Evolutionary conservation across 345 rosid genomes (phyloP).

Genomic region (Eucalyptus microcorys): DNA sequence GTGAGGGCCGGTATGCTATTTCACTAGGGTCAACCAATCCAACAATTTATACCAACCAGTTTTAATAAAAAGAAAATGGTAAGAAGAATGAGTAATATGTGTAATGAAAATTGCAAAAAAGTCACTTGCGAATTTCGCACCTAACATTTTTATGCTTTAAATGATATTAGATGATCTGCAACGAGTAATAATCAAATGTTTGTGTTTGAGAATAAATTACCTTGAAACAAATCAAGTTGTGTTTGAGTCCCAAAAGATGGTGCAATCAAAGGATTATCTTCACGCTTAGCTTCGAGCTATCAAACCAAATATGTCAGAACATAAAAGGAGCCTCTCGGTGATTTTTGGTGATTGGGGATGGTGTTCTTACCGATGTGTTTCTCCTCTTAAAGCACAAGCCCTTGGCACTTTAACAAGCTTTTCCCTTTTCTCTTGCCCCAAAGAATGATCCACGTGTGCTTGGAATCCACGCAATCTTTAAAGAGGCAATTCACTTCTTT

Average conservation of each 20-base stretch:
- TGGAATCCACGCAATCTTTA: not conserved
- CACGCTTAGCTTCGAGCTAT: not conserved
- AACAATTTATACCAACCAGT: no score
- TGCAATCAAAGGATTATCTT: no score
- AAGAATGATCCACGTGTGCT: not conserved
- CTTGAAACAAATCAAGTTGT: no score
- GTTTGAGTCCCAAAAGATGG: no score
- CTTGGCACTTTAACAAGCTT: not conserved
- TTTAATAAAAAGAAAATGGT: fast-evolving
- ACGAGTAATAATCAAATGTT: no score
- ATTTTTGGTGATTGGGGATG: no score
- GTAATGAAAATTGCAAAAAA: not conserved
- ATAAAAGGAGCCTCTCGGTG: no score
- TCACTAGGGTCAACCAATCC: not conserved
- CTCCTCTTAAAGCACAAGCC: no score
- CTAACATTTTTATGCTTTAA: not conserved
- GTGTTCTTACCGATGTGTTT: not conserved
- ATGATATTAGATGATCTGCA: not conserved
- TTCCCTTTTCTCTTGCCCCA: not conserved
- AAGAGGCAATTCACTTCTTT: not conserved
- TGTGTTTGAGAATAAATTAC: no score
- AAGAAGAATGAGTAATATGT: no score
- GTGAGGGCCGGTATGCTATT: not conserved
- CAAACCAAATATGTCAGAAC: no score
- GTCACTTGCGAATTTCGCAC: fast-evolving